Evolutionary conservation across 1,284 basidiomycete species (phyloP).

Genomic region (Meira miltonrushii): DNA sequence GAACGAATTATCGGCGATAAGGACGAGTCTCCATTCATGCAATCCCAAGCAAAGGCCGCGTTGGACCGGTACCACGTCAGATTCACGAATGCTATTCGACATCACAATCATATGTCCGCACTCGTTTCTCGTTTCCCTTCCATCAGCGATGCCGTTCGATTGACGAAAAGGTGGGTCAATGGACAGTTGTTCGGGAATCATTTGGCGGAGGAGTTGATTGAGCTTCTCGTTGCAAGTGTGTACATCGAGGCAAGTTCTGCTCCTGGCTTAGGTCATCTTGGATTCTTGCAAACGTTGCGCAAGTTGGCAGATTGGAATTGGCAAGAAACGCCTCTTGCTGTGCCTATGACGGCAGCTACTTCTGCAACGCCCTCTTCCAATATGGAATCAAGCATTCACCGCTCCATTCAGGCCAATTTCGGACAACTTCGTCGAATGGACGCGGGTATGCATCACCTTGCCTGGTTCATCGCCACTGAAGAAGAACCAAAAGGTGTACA

Average conservation of each 20-base stretch:
- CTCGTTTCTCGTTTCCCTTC: conserved; percentile 74
- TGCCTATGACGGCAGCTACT: conserved; percentile 51
- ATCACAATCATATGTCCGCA: conserved; percentile 76
- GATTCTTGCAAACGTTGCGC: conserved; percentile 71
- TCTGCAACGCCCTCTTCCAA: conserved; percentile 53
- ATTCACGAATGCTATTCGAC: conserved; percentile 73
- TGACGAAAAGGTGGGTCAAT: conserved; percentile 88
- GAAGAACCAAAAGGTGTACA: conserved; percentile 68
- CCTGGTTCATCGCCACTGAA: conserved; percentile 79
- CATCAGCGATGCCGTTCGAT: conserved; percentile 74
- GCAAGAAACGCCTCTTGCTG: conserved; percentile 57
- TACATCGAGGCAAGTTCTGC: conserved; percentile 55
- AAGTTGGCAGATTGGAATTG: conserved; percentile 78
- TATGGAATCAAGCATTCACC: conserved; percentile 63
- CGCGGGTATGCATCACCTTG: conserved; percentile 55
- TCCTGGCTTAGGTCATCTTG: conserved; percentile 59
- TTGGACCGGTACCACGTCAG: conserved; percentile 64
- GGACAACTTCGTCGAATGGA: conserved; percentile 54
- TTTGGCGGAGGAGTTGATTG: conserved; percentile 71
- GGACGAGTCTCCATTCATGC: conserved; percentile 43
- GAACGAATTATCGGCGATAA: conserved; percentile 62
- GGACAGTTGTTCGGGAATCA: conserved; percentile 74
- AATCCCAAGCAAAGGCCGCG: conserved; percentile 63
- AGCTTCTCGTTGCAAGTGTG: conserved; percentile 70
- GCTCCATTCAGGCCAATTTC: conserved; percentile 52